A percentile compares a stretch with the other conserved stretches of the same genome.
Evolutionary conservation across 2,329 filamentous ascomycete species (phyloP).

Genomic region (Cephalotrichum gorgonifer): DNA sequence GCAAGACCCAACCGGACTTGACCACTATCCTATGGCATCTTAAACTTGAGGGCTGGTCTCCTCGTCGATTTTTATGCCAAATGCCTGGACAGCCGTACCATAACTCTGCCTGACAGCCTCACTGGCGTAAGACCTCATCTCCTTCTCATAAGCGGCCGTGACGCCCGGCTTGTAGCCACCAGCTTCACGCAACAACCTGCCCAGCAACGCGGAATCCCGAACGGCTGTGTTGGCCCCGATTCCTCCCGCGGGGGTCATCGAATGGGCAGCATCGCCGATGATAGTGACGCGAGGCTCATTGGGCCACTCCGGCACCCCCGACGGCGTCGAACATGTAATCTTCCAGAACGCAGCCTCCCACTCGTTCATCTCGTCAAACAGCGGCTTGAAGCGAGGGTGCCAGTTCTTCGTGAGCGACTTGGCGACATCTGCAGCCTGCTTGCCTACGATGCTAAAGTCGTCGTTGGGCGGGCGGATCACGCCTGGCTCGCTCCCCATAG

Average conservation of each 20-base stretch:
- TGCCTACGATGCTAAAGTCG: conserved; percentile 47
- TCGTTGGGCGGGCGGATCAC: conserved; percentile 48
- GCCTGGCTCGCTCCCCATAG: conserved; percentile 46
- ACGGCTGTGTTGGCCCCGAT: conserved; percentile 49
- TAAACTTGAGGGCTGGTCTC: conserved; percentile 9
- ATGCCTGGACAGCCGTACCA: conserved; percentile 27
- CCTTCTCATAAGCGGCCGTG: conserved; percentile 46
- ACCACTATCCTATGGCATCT: too few relatives aligned
- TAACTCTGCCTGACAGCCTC: conserved; percentile 47
- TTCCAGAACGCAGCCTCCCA: conserved; percentile 55
- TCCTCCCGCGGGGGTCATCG: conserved; percentile 47
- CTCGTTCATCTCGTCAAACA: conserved; percentile 49
- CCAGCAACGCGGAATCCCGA: conserved; percentile 42
- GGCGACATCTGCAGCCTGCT: conserved; percentile 46
- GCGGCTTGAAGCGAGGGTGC: conserved; percentile 42
- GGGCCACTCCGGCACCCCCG: conserved; percentile 48
- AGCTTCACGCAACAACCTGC: conserved; percentile 37
- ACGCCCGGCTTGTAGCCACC: conserved; percentile 43
- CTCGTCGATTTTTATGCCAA: conserved; percentile 37
- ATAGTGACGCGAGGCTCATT: conserved; percentile 48
- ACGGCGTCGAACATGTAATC: conserved; percentile 51
- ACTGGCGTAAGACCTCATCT: conserved; percentile 51
- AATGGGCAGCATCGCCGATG: conserved; percentile 47
- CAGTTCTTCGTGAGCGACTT: conserved; percentile 41
- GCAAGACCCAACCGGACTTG: too few relatives aligned